Percentiles rank a stretch among this genome's conserved stretches.
These are phyloP conservation scores for Dryas octopetala DNA, from an alignment of 306 rosid species.

Conservation along the genomic window DNA sequence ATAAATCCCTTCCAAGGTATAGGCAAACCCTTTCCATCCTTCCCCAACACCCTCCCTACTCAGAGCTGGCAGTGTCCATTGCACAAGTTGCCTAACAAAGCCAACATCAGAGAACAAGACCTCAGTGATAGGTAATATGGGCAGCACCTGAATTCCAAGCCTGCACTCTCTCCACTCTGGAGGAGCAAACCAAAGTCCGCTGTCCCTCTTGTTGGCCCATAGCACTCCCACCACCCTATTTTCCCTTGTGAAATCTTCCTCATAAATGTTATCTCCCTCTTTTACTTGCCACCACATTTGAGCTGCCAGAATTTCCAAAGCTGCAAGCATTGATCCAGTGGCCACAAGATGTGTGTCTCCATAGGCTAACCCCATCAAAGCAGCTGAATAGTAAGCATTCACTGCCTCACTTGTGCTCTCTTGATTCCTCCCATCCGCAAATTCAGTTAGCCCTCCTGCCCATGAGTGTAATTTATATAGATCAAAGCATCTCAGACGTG, in stretches of 20 bases:
- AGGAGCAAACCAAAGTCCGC: slow-evolving; percentile 90
- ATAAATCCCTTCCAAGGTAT: slow-evolving; percentile 60
- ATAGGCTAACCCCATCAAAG: slow-evolving; percentile 73
- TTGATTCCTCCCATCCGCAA: slow-evolving; percentile 78
- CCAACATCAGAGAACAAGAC: slow-evolving; percentile 51
- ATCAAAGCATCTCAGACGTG: slow-evolving; percentile 79
- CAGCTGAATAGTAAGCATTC: slow-evolving; percentile 77
- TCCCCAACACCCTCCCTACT: slow-evolving; percentile 69
- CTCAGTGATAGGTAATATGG: slow-evolving; percentile 69
- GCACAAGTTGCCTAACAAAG: slow-evolving; percentile 67
- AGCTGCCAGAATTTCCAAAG: slow-evolving; percentile 66
- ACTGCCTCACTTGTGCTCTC: slow-evolving; percentile 90
- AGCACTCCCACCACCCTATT: slow-evolving; percentile 64
- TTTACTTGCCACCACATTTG: slow-evolving; percentile 86
- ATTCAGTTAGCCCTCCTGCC: slow-evolving; percentile 88
- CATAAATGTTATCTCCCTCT: slow-evolving; percentile 49
- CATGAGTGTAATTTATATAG: slow-evolving; percentile 73
- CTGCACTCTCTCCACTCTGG: slow-evolving; percentile 73
- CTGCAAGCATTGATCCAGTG: slow-evolving; percentile 57
- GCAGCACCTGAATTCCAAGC: slow-evolving; percentile 79
- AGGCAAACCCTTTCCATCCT: slow-evolving; percentile 86
- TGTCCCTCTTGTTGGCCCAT: slow-evolving; percentile 85
- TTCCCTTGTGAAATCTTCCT: slow-evolving; percentile 53
- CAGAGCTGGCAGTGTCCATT: slow-evolving; percentile 75
- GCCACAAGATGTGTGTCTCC: slow-evolving; percentile 60